Percentiles rank a stretch among this genome's conserved stretches.
phyloP scores from a whole-genome alignment of 805 yeast genomes.

The Candida railenensis region DNA sequence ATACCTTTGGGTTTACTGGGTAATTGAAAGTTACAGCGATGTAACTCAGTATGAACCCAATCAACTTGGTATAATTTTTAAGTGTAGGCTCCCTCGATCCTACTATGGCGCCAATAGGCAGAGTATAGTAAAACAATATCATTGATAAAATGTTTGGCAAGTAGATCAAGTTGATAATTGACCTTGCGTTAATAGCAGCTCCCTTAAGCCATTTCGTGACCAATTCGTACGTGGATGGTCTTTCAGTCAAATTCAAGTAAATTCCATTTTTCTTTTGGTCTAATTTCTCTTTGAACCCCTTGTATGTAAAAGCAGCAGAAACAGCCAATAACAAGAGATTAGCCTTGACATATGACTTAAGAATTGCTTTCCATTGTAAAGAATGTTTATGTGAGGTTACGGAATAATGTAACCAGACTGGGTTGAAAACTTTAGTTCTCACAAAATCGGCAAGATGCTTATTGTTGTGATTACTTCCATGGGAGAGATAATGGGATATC shows the following conservation, averaged over 20 bases:
- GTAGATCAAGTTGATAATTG: slow-evolving; percentile 33
- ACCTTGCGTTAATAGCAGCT: slow-evolving; percentile 18
- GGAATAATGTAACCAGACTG: slow-evolving; percentile 40
- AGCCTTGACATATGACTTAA: slow-evolving; percentile 24
- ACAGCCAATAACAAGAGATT: slow-evolving; percentile 19
- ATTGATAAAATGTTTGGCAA: slow-evolving; percentile 36
- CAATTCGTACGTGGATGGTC: slow-evolving; percentile 3
- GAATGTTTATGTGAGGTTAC: not conserved
- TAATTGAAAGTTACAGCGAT: slow-evolving; percentile 9
- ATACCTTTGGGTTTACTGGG: slow-evolving; percentile 21
- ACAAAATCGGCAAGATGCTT: slow-evolving; percentile 31
- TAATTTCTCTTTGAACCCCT: not conserved
- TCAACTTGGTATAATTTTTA: slow-evolving; percentile 31
- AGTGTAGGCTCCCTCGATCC: slow-evolving; percentile 12
- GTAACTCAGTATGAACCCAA: slow-evolving; percentile 25
- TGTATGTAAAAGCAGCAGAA: not conserved
- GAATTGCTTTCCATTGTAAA: slow-evolving; percentile 29
- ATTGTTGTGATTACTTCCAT: slow-evolving; percentile 36
- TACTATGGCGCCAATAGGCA: slow-evolving; percentile 29
- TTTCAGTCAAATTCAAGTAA: not conserved
- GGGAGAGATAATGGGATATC: slow-evolving; percentile 37
- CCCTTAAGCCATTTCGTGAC: not conserved
- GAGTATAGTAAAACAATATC: slow-evolving; percentile 24
- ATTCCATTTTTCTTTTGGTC: not conserved
- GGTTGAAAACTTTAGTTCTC: slow-evolving; percentile 31